Conservation (phyloP, 2,329 filamentous ascomycete genomes). For the Lachnellula suecica region DNA sequence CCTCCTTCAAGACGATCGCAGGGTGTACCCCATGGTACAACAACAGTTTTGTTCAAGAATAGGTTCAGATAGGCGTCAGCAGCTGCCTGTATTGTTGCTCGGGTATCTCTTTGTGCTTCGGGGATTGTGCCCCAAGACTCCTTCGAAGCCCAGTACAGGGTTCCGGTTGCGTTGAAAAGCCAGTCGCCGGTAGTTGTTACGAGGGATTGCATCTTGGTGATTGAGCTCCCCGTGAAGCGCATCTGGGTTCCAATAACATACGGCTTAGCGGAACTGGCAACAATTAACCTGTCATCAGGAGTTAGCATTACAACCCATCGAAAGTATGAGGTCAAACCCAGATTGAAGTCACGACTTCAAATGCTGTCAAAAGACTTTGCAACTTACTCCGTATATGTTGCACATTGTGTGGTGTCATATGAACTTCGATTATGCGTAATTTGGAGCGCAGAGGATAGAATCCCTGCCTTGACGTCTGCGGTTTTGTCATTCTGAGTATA, state of each 20-base stretch:
- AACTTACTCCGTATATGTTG: conserved; percentile 7
- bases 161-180: conserved; percentile 11
- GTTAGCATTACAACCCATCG: no score
- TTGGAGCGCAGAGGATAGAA: conserved; percentile 2
- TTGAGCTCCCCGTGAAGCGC: conserved; percentile 1
- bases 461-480: conserved; percentile 1
- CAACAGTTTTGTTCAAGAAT: conserved; percentile 2
- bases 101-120: conserved; percentile 5
- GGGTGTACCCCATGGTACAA: conserved; percentile 8
- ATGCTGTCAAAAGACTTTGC: no score
- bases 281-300: no score
- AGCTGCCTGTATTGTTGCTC: conserved; percentile 9
- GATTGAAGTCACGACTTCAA: no score
- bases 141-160: conserved; percentile 6
- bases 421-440: conserved; percentile 10
- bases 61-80: conserved; percentile 11
- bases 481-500: conserved; percentile 11
- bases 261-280: conserved; percentile 2
- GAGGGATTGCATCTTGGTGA: conserved; percentile 4
- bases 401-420: conserved; percentile 8
- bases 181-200: conserved; percentile 7
- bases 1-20: conserved; percentile 9
- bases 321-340: no score
- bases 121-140: conserved; percentile 11
- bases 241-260: conserved; percentile 8